Evolutionary conservation across 2,329 filamentous ascomycete species (phyloP), one percentile per base, ranked within the genome.

Genomic region (Thelonectria olida): DNA sequence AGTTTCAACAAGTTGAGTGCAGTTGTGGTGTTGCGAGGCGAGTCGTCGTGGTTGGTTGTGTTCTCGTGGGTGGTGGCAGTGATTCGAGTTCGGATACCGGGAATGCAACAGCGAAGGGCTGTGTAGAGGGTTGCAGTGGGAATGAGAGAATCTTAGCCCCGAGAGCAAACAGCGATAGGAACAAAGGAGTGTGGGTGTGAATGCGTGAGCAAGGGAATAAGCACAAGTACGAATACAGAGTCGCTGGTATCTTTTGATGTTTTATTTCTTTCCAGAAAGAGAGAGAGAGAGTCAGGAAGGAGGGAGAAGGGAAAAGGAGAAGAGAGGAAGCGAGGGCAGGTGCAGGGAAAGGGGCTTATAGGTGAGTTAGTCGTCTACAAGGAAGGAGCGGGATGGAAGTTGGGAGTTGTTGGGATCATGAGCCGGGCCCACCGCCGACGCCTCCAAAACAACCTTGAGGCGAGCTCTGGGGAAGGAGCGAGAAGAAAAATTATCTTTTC

Each of bases 341-440:
- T 38, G 45, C 47, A 71, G 52, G 61, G 60, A 67, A 68, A 65
- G 63, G 64, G 62, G 63, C 64, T 48, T 62, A 63, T 62, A 62
- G 49, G 42, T 44, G 58, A 58, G 36, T 53, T 54, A 47, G n/a
- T n/a, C n/a, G n/a, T n/a, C 28, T 45, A 52, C 49, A 62, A 58
- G 55, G 60, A 58, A 57, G 55, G 28, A 38, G 45, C 44, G 63
- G 20, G 57, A 67, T 63, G 52, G 51, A 58, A 65, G 60, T 55
- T 53, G 61, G 57, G 50, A 53, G 57, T 57, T 50, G 48, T 64
- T 57, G 59, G 53, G 48, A 64, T 55, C 62, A 64, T 52, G 45
- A 66, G 54, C 59, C 54, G 56, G 51, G 49, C n/a, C n/a, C n/a
- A n/a, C n/a, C 52, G 64, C 48, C 55, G 41, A 58, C 51, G 55